Base-by-base conservation (phyloP, 1,139 yeast genomes). In the Geotrichum carabidarum region DNA sequence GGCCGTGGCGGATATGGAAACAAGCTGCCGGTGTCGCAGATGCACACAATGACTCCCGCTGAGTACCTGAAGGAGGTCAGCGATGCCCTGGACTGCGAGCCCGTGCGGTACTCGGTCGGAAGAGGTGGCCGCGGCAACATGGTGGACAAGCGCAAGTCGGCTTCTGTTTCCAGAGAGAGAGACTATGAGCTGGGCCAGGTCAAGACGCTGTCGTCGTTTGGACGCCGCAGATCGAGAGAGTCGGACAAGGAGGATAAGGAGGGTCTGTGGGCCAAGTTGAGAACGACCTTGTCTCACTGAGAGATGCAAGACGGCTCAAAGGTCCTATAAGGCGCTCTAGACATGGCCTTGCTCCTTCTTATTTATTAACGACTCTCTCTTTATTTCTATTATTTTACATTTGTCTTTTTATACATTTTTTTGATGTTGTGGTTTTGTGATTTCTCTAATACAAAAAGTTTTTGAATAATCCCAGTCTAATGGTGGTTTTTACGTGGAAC, bases 1-100 rank as follows among this genome's bases (percentile, higher is more conserved):
- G 74, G 74, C 36, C 65, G 74, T 35, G 74, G 74, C 18, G 74
- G 74, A 40, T 69, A 62, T 43, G 74, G 74, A 15, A 71, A 71
- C 63, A 63, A 62, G 38, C 62, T 68, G 35, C 65, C 70, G 8
- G 68, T 71, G 14, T 59, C 65, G 18, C 57, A 65, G 40, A 63
- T 68, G 64, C 61, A 65, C 34, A 59, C 68, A 12, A 57, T 62
- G 62, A 59, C 72, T 2, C 71, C 72, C 1, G 60, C 63, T 35
- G 70, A 71, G 59, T 69, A 70, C 54, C 63, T 71, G 15, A 52
- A 63, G 47, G 73, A 71, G 55, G 71, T 67, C 36, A 62, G 67
- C 56, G 57, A 63, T 38, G 71, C 71, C 27, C 48, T 62, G 44
- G 68, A 65, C 47, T 64, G 62, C 12, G 71, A 62, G 54, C 71